Base-by-base conservation (phyloP, 768 basidiomycete species). In the Phylloporus rhodoxanthus region DNA sequence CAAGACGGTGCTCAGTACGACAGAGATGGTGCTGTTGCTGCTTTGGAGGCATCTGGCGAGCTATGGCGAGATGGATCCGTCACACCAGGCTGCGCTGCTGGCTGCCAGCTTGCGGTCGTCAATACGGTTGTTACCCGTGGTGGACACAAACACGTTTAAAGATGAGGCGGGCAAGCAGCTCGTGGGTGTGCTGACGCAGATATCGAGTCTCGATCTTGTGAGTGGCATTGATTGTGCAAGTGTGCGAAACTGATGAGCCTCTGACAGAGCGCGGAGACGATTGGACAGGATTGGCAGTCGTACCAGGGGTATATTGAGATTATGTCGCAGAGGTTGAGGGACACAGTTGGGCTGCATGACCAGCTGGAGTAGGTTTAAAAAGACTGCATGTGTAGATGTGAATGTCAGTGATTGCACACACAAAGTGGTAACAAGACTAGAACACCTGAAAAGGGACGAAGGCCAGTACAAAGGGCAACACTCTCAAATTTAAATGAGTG, bases 11-110 rank as follows among this genome's bases (percentile, higher is more conserved):
- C 71, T 90, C 2, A 73, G 85, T 85, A 79, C 84, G 14, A 68
- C 81, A 43, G 92, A 94, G 66, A 85, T 91, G 80, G 64, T 87
- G 5, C 72, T 93, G 8, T 72, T 93, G 15, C 73, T 93, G 17
- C 70, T 91, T 9, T 91, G 87, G 85, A 76, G 89, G 14, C 92
- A 94, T 59, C 60, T 90, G 25, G 74, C 78, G 13, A 81, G 82
- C 61, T 93, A 86, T 65, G 64, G 74, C 33, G 60, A 66, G 64
- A 57, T 69, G 57, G 42, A 72, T 63, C 8, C 44, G 1, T 43
- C 57, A 20, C 47, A 36, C 25, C 29, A 42, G 13, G 46, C 23
- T 9, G 47, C 32, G 9, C 45, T 54, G 14, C 45, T 53, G 13
- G 50, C 57, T 13, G 33, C 52, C 1, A 75, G 71, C 47, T 68